Base-by-base conservation (phyloP, 2,329 filamentous ascomycete genomes). In the Trichoderma citrinoviride region DNA sequence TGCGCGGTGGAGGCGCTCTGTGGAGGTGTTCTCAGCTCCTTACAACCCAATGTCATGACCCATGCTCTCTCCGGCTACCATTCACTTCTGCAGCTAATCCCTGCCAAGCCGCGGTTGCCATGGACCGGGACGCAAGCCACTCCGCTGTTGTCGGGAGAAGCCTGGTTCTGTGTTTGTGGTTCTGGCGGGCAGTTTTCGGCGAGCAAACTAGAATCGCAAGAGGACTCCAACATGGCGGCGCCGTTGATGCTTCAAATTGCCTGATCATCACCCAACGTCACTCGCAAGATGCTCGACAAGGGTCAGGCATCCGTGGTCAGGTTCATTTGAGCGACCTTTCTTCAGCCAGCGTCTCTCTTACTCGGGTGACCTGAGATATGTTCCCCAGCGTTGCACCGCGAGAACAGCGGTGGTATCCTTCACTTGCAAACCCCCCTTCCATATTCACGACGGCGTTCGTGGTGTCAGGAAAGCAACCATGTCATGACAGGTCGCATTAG, bases 401-500 rank as follows among this genome's bases (percentile, higher is more conserved):
- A 37, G 33, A 37, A 37, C 29, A 43, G 37, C 17, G 43, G 25
- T 40, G 17, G 29, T 41, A n/a, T 25, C 23, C 12, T 53, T 19
- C 37, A 37, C 15, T 25, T 7, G 41, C 3, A 37, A 37, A 8
- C 7, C 6, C 7, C 25, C 25, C 17, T 29, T 29, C 8, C 37
- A 43, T 12, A 25, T 17, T 52, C 23, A 25, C 54, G 53, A 27
- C 15, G 19, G 21, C n/a, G 19, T 58, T 21, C n/a, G 40, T 44
- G 58, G 47, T n/a, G 37, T 37, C 49, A 61, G 49, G 27, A 19
- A 14, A 43, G 10, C 46, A 43, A 29, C 46, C 33, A 15, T 21
- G 21, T 61, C 33, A 3, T 52, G 58, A 61, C 49, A 53, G 40
- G 40, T 61, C 47, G 47, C 47, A 43, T 61, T 53, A 37, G 58